Conservation (phyloP, 2,329 filamentous ascomycete species). For the Aspergillus terreus region DNA sequence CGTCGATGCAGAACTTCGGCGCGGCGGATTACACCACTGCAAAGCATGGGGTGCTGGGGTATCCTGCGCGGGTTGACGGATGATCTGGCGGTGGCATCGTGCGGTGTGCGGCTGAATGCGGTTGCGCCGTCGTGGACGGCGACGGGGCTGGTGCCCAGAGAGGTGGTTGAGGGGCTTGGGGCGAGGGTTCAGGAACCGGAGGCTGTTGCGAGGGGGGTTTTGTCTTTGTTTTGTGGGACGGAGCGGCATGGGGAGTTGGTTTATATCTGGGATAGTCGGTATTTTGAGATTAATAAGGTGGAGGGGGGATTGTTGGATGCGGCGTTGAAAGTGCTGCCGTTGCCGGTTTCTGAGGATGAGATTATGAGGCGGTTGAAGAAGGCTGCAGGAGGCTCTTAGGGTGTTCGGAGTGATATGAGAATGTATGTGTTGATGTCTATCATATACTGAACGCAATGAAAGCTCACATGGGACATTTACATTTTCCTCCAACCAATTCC, state of each 20-base stretch:
- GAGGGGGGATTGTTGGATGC: constrained; percentile 15
- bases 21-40: constrained; percentile 51
- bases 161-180: constrained; percentile 15
- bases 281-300: constrained; percentile 53
- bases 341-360: constrained; percentile 9
- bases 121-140: constrained; percentile 55
- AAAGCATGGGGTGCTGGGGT: constrained; percentile 54
- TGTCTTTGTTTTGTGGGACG: constrained; percentile 49
- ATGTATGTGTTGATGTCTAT: too few relatives aligned
- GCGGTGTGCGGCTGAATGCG: constrained; percentile 50
- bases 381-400: background rate
- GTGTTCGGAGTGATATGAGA: background rate
- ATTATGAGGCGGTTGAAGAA: constrained; percentile 7
- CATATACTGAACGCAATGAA: too few relatives aligned
- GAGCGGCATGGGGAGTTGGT: constrained; percentile 51
- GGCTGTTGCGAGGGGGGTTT: constrained; percentile 49
- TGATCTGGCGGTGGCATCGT: constrained; percentile 24
- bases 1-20: constrained; percentile 50
- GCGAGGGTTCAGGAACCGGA: constrained; percentile 40
- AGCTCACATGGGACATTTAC: background rate
- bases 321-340: constrained; percentile 5
- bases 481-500: background rate
- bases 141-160: constrained; percentile 46
- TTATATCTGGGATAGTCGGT: constrained; percentile 48
- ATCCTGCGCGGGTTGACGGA: constrained; percentile 48